Base-by-base conservation (phyloP, 495 filamentous ascomycete genomes). In the Geoglossum glabrum region DNA sequence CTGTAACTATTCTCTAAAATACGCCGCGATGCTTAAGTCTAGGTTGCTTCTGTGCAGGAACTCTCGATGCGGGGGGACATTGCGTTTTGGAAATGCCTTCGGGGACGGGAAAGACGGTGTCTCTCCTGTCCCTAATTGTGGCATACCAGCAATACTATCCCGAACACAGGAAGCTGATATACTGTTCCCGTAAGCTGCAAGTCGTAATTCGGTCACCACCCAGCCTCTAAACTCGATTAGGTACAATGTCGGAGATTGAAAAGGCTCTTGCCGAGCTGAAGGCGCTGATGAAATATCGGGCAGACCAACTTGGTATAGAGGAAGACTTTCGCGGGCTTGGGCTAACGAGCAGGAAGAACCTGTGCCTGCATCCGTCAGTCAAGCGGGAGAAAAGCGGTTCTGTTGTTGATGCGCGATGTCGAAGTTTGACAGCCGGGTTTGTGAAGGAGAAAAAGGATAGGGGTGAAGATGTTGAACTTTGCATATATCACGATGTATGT, bases 61-160 rank as follows among this genome's bases (percentile, higher is more conserved):
- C 90, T 28, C 83, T 99, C 66, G 92, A 97, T 76, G 86, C 82
- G 28, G 84, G 84, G 58, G 93, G 93, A 60, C 87, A 97, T 72
- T 93, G 89, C 71, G 90, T 99, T n/a, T 73, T 99, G 65, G 92
- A 99, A 72, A 99, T 99, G 92, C 92, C 92, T 73, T 99, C 92
- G 57, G 92, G 92, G n/a, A 99, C 92, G 28, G 92, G 92, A 54
- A 99, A 99, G 74, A 99, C 92, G 0, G 85, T 99, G 23, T 95
- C 92, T 1, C 75, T 99, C 0, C 75, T 99, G 26, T 95, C 92
- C 0, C 76, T 99, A 62, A 99, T 99, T 62, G 81, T 99, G 51
- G 89, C 92, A 54, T 97, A 97, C 64, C 93, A 97, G 68, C 83
- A 87, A 66, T 83, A 88, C 65, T 89, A 87, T 59, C 84, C 87